Evolutionary conservation across 768 basidiomycete genomes (phyloP), one percentile per base, ranked within the genome.

Genomic region (Amyloporia xantha): DNA sequence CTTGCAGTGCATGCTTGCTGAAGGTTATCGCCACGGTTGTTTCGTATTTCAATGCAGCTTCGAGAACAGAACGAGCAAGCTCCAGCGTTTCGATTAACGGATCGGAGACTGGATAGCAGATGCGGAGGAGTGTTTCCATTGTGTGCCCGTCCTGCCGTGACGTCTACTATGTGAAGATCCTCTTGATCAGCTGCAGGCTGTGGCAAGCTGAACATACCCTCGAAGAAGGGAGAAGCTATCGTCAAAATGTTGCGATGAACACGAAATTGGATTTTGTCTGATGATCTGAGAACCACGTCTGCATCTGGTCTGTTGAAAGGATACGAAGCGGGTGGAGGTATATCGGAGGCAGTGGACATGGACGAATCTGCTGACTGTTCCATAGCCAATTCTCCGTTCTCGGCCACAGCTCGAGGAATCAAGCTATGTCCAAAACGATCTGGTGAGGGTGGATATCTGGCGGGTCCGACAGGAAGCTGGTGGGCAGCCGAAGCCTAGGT

Each of bases 231-330:
- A 9, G 70, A 70, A 0, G 68, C 58, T 13, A 67, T 57, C 11
- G 61, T 57, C 17, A 70, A 64, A 33, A 70, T 61, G 5, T 58
- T 50, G 13, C 55, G 67, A 52, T 68, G 66, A 7, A 66, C 44
- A 10, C 54, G 59, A 41, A 69, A 81, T 44, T 64, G 60, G 52
- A 72, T 64, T 35, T 63, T 58, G 58, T 81, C 79, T 43, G 75
- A 75, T 4, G 78, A 76, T 49, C 75, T 71, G 30, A 82, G 65
- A 47, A 79, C 71, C 40, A 81, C 63, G 54, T 81, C 78, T 9
- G 51, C 57, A 5, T 37, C 25, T 2, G 41, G 17, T 1, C 35
- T 17, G 24, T 25, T 47, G 40, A 47, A 57, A 17, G 35, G 40
- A 35, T 52, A n/a, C n/a, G n/a, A n/a, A n/a, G n/a, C n/a, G n/a